Percentiles rank a stretch among this genome's conserved stretches.
phyloP scores from a whole-genome alignment of 257 asterid genomes.

The Jaltomata sinuosa region DNA sequence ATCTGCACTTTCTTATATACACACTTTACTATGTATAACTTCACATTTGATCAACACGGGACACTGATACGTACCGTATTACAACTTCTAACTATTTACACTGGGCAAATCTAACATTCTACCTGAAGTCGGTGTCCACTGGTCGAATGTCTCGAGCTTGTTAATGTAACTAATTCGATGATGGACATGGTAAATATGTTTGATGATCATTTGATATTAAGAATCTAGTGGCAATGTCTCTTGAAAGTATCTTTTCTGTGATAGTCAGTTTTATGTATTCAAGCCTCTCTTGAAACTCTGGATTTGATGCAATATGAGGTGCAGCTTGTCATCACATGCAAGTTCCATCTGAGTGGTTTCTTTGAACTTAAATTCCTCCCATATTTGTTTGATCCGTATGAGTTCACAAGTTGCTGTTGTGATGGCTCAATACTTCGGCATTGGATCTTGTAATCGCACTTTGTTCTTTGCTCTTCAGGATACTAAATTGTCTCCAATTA shows the following conservation, averaged over 20 bases:
- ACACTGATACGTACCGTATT: neutral
- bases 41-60: neutral
- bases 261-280: neutral
- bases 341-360: neutral
- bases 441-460: neutral
- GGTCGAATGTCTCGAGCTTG: neutral
- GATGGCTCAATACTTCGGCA: neutral
- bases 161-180: neutral
- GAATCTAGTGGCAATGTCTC: neutral
- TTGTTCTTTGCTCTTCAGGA: neutral
- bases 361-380: neutral
- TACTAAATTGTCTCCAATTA: neutral
- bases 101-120: neutral
- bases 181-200: neutral
- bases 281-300: neutral
- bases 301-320: neutral
- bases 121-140: neutral
- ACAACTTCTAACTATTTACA: neutral
- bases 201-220: neutral
- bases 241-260: neutral
- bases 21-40: neutral
- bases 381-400: neutral
- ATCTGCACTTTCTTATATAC: neutral
- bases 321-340: neutral
- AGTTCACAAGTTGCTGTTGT: neutral